These are phyloP conservation scores for Elsinoe necatrix DNA, from an alignment of 2,329 filamentous ascomycete species.

Conservation along the genomic window DNA sequence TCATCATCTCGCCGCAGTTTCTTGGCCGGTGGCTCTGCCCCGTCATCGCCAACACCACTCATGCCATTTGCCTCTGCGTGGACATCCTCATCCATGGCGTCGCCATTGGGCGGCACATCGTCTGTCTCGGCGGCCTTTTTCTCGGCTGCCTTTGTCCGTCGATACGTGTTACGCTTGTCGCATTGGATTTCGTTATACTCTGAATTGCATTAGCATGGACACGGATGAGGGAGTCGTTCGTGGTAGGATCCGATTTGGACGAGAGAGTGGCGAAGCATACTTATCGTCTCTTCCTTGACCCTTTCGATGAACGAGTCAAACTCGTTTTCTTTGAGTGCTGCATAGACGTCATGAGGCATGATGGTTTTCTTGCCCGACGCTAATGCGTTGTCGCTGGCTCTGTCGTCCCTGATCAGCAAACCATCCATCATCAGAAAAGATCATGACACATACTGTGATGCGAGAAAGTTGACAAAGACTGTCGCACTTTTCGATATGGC, in stretches of 20 bases:
- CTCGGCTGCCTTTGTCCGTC: slow-evolving; percentile 59
- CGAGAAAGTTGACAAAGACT: slow-evolving; percentile 74
- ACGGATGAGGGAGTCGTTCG: background rate
- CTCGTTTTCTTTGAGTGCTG: slow-evolving; percentile 67
- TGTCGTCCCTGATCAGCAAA: slow-evolving; percentile 29
- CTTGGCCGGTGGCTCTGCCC: slow-evolving; percentile 42
- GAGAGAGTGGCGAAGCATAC: slow-evolving; percentile 39
- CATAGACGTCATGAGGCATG: slow-evolving; percentile 64
- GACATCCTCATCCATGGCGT: slow-evolving; percentile 20
- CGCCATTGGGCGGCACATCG: slow-evolving; percentile 11
- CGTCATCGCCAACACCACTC: slow-evolving; percentile 34
- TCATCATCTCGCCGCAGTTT: slow-evolving; percentile 40
- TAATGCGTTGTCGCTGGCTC: slow-evolving; percentile 64
- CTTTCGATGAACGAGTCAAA: slow-evolving; percentile 62
- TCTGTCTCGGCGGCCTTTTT: slow-evolving; percentile 36
- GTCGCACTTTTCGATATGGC: slow-evolving; percentile 75
- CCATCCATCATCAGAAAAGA: background rate
- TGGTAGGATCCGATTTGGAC: background rate
- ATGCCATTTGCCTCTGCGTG: slow-evolving; percentile 25
- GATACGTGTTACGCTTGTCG: slow-evolving; percentile 65
- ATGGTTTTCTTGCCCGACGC: slow-evolving; percentile 69
- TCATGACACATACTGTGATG: slow-evolving; percentile 53
- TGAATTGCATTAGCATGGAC: slow-evolving; percentile 25
- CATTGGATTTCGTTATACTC: slow-evolving; percentile 67
- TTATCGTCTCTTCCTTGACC: slow-evolving; percentile 67